A percentile compares a stretch with the other conserved stretches of the same genome.
phyloP scores from a whole-genome alignment of 345 rosid species.

The Lagerstroemia speciosa region DNA sequence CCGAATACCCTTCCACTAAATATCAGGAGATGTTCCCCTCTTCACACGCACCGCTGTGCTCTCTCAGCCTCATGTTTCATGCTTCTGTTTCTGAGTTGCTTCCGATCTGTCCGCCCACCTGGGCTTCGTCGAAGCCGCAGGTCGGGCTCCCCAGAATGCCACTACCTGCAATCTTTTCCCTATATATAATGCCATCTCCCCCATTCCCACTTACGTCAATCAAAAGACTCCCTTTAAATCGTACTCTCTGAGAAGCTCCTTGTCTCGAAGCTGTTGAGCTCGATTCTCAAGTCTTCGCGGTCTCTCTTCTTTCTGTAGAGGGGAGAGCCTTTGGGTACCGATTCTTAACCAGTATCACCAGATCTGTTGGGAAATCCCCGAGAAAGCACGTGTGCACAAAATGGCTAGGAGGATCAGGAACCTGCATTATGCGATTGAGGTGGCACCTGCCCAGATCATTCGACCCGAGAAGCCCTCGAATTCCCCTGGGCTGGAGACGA shows the following conservation, averaged over 20 bases:
- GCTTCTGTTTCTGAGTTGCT: neutral
- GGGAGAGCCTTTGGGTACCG: neutral
- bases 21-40: slow-evolving; percentile 3
- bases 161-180: neutral
- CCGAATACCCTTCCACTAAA: neutral
- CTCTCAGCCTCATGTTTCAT: neutral
- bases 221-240: too few species aligned
- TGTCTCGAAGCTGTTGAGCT: neutral
- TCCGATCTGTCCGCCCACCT: neutral
- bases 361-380: too few species aligned
- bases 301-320: slow-evolving; percentile 16
- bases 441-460: slow-evolving; percentile 37
- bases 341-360: neutral
- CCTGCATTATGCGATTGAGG: slow-evolving; percentile 26
- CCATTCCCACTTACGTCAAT: neutral
- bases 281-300: neutral
- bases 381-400: neutral
- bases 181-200: neutral
- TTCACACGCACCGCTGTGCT: neutral
- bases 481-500: slow-evolving; percentile 36
- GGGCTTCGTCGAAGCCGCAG: neutral
- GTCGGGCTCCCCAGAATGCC: neutral
- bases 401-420: slow-evolving; percentile 17
- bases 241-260: neutral
- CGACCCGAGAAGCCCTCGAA: slow-evolving; percentile 28